Base-by-base conservation (phyloP, 192 early-diverging fungal genomes). In the Coemansia guatemalensis region DNA sequence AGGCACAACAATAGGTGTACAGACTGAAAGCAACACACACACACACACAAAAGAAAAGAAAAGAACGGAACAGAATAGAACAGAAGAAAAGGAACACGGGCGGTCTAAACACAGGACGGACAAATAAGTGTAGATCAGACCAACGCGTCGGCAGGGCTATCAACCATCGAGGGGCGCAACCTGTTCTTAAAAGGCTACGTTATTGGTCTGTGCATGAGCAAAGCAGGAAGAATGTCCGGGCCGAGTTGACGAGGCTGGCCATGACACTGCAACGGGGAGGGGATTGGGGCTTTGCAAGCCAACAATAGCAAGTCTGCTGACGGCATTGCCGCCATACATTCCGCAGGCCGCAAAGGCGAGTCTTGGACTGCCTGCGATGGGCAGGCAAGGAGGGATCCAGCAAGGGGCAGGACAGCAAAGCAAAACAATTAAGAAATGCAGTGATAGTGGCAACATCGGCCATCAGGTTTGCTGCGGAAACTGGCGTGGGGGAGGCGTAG, bases 301-400 rank as follows among this genome's bases (percentile, higher is more conserved):
- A 60, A 62, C 60, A 62, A 62, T 62, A 17, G 9, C 27, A 62
- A 50, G 52, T 62, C 60, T 62, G 60, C 60, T 62, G 60, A 62
- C 49, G 49, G 52, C 60, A 62, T 51, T 14, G 26, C 59, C n/a
- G 29, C 60, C 56, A 12, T 41, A 58, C 56, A 58, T 58, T 22
- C 35, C 59, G 32, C 48, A 26, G 48, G 25, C 59, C 30, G 48
- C 47, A 29, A 25, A 29, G 25, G 22, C 27, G 33, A 20, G 29
- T 32, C 39, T 26, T 26, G 50, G 22, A 26, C 21, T 23, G 50
- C 5, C 50, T 14, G 25, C 39, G 17, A 44, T 44, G 50, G 22
- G 25, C 21, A 23, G 12, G 25, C 22, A 26, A 52, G 25, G 25
- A 25, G 50, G 50, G 8, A 9, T 6, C 2, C 20, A 52, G 25